Base-by-base conservation (phyloP, 2,329 filamentous ascomycete species). In the Talaromyces marneffei region DNA sequence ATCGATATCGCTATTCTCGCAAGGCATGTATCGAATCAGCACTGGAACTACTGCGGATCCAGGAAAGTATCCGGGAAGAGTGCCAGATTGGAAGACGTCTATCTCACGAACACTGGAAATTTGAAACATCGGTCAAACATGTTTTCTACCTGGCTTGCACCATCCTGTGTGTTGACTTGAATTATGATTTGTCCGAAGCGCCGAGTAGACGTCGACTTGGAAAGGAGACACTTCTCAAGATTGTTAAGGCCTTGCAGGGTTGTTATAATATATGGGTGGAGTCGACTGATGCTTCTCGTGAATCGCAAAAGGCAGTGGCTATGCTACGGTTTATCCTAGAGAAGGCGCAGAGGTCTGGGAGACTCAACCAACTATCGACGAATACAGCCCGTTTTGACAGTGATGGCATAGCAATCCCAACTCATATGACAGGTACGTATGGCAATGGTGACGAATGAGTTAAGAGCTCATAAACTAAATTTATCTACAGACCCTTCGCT, bases 11-110 rank as follows among this genome's bases (percentile, higher is more conserved):
- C 6, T 57, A 63, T 57, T 63, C 61, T n/a, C 52, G 61, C 3
- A 57, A 60, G 12, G 59, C 44, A 18, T 63, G 61, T 20, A 52
- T 63, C 23, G 52, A 57, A 39, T 52, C 61, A 4, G 61, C 61
- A 10, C 18, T 63, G n/a, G 52, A 56, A 6, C 52, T 63, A 18
- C 12, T 63, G 23, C 44, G 44, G 0, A 53, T 60, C 12, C 57
- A 60, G n/a, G 53, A 56, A 25, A 50, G 20, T 3, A 46, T 60
- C 4, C 53, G 59, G n/a, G 61, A 63, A 37, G 61, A 60, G 33
- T 56, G 37, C 25, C 57, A 60, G 14, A 50, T 56, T 16, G 57
- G 57, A 14, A 56, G 57, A 37, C 50, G 48, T 14, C 61, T 63
- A 7, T 60, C 60, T 35, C 40, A 39, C 2, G 9, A 60, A 31